Percentiles rank a stretch among this genome's conserved stretches.
Conservation (phyloP, 176 grass and related monocot genomes). For the Oryza meridionalis region DNA sequence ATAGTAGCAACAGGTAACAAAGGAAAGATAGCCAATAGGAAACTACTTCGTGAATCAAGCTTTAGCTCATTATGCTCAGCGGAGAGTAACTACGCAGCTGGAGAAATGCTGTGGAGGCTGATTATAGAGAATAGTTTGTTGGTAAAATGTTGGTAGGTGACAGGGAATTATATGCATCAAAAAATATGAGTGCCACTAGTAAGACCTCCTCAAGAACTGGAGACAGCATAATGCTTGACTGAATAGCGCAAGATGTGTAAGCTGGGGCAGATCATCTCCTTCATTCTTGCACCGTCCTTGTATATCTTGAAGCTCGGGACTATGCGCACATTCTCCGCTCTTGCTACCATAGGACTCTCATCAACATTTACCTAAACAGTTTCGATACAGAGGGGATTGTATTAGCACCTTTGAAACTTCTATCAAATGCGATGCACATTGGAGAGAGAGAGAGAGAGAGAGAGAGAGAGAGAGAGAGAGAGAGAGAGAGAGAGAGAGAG, state of each 20-base stretch:
- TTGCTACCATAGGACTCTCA: constrained; percentile 50
- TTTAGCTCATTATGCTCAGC: constrained; percentile 49
- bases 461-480: neutral
- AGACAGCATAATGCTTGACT: constrained; percentile 71
- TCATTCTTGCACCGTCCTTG: constrained; percentile 58
- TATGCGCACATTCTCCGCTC: constrained; percentile 57
- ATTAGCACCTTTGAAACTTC: constrained; percentile 18
- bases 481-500: neutral
- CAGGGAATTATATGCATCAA: constrained; percentile 32
- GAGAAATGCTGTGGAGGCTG: constrained; percentile 46
- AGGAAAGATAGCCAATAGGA: constrained; percentile 19
- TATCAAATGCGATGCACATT: neutral
- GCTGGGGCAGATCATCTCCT: constrained; percentile 76
- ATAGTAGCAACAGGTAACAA: constrained; percentile 19
- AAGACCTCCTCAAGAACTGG: constrained; percentile 42
- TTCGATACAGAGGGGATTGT: neutral
- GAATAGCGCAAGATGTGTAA: constrained; percentile 57
- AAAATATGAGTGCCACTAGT: constrained; percentile 15
- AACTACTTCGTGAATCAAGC: constrained; percentile 53
- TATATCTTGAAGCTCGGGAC: constrained; percentile 79
- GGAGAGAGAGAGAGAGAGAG: neutral
- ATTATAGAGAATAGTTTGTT: constrained; percentile 43
- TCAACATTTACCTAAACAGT: constrained; percentile 62
- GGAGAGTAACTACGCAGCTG: constrained; percentile 51
- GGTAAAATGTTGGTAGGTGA: constrained; percentile 42